A percentile compares a stretch with the other conserved stretches of the same genome.
Evolutionary conservation across 345 rosid species (phyloP).

Genomic region (Geranium rotundifolium): DNA sequence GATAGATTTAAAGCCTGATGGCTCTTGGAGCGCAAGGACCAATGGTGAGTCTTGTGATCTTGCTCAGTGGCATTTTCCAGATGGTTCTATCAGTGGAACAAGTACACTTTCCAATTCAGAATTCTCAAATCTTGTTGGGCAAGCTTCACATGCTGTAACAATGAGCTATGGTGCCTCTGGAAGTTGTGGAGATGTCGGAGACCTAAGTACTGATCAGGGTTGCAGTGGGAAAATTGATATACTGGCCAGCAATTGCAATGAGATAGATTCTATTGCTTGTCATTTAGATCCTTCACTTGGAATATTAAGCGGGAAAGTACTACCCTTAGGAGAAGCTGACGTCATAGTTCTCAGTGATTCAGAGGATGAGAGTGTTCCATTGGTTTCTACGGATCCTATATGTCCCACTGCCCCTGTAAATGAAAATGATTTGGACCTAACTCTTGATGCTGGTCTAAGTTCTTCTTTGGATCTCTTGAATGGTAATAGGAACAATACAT

Average conservation of each 20-base stretch:
- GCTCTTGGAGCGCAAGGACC: conserved; percentile 88
- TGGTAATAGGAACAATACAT: conserved; percentile 55
- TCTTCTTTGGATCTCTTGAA: conserved; percentile 55
- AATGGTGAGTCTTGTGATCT: conserved; percentile 75
- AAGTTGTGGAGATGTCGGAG: conserved; percentile 79
- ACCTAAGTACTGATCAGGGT: conserved; percentile 83
- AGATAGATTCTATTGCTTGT: conserved; percentile 63
- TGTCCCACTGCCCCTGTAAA: conserved; percentile 13
- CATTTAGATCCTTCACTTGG: conserved; percentile 50
- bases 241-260: conserved; percentile 37
- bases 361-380: conserved; percentile 63
- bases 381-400: conserved; percentile 36
- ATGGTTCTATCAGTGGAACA: conserved; percentile 41
- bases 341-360: conserved; percentile 88
- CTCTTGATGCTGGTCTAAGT: conserved; percentile 37
- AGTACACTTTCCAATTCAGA: conserved; percentile 9
- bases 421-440: conserved; percentile 38
- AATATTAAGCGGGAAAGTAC: conserved; percentile 34
- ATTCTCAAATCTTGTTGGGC: conserved; percentile 5
- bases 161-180: conserved; percentile 91
- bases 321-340: conserved; percentile 43
- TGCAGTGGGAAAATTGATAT: conserved; percentile 55
- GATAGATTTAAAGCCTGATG: conserved; percentile 86
- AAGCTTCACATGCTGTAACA: conserved; percentile 17
- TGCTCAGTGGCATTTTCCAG: conserved; percentile 69